Conservation (phyloP, 2,329 filamentous ascomycete species). For the Aspergillus viridinutans region DNA sequence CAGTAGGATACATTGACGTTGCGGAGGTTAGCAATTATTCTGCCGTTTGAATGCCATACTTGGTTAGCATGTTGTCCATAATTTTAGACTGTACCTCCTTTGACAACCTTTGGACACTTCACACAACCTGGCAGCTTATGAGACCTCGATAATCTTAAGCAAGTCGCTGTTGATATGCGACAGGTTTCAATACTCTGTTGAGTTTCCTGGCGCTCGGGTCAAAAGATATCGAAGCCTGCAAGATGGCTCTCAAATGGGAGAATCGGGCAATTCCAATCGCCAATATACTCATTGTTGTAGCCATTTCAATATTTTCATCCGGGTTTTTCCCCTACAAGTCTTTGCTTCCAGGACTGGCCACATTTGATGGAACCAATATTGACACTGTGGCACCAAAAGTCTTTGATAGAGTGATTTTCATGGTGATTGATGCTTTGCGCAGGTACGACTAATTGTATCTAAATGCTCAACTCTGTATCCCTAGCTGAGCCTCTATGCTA, state of each 20-base stretch:
- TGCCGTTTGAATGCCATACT: neutral
- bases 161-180: neutral
- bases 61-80: neutral
- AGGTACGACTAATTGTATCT: conserved; percentile 53
- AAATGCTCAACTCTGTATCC: neutral
- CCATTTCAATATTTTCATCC: conserved; percentile 72
- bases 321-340: conserved; percentile 99
- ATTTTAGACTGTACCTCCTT: neutral
- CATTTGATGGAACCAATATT: conserved; percentile 52
- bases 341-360: conserved; percentile 77
- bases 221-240: conserved; percentile 1
- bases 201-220: neutral
- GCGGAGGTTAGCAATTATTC: neutral
- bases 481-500: conserved; percentile 37
- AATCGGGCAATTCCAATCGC: conserved; percentile 54
- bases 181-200: neutral
- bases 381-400: conserved; percentile 58
- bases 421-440: conserved; percentile 93
- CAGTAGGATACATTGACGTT: neutral
- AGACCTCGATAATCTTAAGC: neutral
- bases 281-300: conserved; percentile 72
- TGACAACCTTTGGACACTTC: neutral
- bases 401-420: conserved; percentile 90
- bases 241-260: conserved; percentile 20
- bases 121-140: neutral